Conservation (phyloP, 306 rosid species). For the Canavalia gladiata region DNA sequence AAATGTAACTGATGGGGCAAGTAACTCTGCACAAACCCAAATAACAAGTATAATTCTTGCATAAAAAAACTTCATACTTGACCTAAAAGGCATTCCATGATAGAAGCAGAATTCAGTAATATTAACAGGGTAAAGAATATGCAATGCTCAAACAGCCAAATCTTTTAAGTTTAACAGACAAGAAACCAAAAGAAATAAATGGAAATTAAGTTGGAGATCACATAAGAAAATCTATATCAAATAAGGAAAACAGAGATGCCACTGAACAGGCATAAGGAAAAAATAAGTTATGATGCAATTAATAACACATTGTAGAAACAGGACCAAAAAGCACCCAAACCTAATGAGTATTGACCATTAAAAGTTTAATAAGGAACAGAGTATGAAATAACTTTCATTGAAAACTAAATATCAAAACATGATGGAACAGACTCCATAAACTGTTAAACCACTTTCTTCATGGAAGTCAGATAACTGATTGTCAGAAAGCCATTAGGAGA, state of each 20-base stretch:
- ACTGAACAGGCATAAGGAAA: not conserved
- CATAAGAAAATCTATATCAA: not conserved
- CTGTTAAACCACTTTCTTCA: not conserved
- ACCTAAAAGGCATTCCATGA: slow-evolving; percentile 17
- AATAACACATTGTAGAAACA: not conserved
- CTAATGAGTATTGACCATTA: not conserved
- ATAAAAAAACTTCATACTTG: slow-evolving; percentile 11
- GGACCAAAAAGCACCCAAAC: slow-evolving; percentile 12
- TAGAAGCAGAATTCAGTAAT: slow-evolving; percentile 27
- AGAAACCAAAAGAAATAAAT: not conserved
- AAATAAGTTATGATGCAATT: slow-evolving; percentile 7
- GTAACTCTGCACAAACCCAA: slow-evolving; percentile 34
- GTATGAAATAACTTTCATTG: not conserved
- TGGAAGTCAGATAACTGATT: not conserved
- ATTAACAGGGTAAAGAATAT: slow-evolving; percentile 5
- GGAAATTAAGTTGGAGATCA: not conserved
- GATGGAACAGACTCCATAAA: not conserved
- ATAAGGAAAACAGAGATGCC: not conserved
- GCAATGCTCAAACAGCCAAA: slow-evolving; percentile 29
- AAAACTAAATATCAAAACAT: not conserved
- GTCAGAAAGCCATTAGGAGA: not conserved
- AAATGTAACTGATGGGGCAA: slow-evolving; percentile 28
- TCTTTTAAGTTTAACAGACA: not conserved
- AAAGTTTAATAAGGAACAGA: slow-evolving; percentile 2
- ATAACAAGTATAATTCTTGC: slow-evolving; percentile 7